Evolutionary conservation across 2,329 filamentous ascomycete species (phyloP), one percentile per base, ranked within the genome.

Genomic region (Botryotinia convoluta): DNA sequence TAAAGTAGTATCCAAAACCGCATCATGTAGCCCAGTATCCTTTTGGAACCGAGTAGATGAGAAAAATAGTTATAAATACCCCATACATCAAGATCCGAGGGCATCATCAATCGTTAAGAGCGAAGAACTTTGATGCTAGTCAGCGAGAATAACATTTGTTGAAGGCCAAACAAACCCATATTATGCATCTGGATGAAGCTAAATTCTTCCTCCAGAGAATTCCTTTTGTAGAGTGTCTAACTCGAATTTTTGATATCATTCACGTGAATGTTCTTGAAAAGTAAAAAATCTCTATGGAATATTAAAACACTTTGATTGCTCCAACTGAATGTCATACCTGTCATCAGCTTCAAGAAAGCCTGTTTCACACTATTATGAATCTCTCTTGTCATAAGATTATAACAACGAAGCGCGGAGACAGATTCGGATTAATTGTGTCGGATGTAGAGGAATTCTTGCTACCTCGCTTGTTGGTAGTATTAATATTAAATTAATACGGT

Each of bases 1-100:
- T 1, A 22, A 22, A 48, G 0, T 48, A 0, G 0, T 45, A 3
- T 20, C 44, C 4, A 45, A 7, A 45, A 5, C 18, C 0, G 44
- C 20, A 22, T 22, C 20, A 22, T 48, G 44, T 48, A 48, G 44
- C 20, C 20, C 3, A 22, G 44, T 22, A 22, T 48, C 1, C 2
- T 48, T 48, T 22, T 48, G 3, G 6, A 10, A 48, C 20, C 20
- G 44, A 48, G 8, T 10, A 48, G 20, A 10, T 26, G 20, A 22
- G 20, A 48, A 26, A 8, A 48, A 9, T 48, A 48, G 44, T 48
- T 10, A 22, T 7, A 4, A 48, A 10, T 20, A 48, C 20, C 18
- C 44, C 3, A 9, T 48, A 20, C 44, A 48, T 9, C 8, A 48
- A 10, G 20, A 9, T 26, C 8, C 2, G 44, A 48, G 8, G 20